Conservation (phyloP, 768 basidiomycete species). For the Daedaleopsis nitida region DNA sequence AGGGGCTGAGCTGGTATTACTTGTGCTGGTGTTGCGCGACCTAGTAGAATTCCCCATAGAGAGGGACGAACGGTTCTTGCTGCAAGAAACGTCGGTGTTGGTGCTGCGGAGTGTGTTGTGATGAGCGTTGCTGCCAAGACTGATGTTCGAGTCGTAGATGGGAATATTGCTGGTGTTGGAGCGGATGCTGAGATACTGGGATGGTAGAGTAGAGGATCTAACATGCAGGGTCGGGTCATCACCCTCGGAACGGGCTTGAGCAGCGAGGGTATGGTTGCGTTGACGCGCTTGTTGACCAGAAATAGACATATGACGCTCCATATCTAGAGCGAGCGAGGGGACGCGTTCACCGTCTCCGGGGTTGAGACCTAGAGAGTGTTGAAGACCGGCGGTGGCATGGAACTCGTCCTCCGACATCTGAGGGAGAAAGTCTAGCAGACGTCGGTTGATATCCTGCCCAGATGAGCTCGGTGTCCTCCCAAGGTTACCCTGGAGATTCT, state of each 20-base stretch:
- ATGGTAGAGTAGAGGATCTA: slow-evolving; percentile 29
- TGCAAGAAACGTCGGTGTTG: background rate
- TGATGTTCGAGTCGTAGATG: slow-evolving; percentile 6
- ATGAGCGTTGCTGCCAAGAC: background rate
- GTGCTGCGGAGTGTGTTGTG: background rate
- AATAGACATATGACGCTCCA: slow-evolving; percentile 10
- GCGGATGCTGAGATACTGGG: slow-evolving; percentile 21
- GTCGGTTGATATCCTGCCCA: slow-evolving; percentile 12
- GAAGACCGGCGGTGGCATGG: slow-evolving; percentile 27
- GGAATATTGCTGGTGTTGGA: slow-evolving; percentile 3
- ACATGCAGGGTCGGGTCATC: slow-evolving; percentile 21
- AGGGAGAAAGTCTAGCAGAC: slow-evolving; percentile 23
- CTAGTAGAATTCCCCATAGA: background rate
- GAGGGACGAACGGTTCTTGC: background rate
- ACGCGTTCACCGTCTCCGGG: background rate
- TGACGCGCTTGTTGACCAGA: slow-evolving; percentile 18
- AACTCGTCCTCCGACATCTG: slow-evolving; percentile 40
- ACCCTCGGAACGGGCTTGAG: slow-evolving; percentile 21
- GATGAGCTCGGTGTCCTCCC: background rate
- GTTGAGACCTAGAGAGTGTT: background rate
- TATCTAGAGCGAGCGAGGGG: slow-evolving; percentile 9
- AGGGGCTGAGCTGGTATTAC: background rate
- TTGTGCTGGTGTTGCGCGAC: slow-evolving; percentile 2
- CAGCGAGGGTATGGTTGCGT: slow-evolving; percentile 29
- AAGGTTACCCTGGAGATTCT: background rate